A percentile compares a stretch with the other conserved stretches of the same genome.
Conservation (phyloP, 192 early-diverging fungal species). For the Coemansia sp. region DNA sequence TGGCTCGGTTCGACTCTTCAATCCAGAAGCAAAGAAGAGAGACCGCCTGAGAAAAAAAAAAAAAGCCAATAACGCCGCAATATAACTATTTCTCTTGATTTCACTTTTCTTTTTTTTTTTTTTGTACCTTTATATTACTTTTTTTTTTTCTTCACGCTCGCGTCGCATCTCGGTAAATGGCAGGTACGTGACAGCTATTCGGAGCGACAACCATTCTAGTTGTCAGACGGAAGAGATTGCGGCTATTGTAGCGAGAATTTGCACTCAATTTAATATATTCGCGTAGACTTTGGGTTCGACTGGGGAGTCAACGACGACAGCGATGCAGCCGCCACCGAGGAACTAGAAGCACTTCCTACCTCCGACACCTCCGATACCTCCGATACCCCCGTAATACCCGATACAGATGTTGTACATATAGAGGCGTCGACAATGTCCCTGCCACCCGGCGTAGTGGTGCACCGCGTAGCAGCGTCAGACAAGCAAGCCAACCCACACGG, state of each 20-base stretch:
- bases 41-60: not conserved
- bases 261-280: not conserved
- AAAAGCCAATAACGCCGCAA: not conserved
- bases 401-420: not conserved
- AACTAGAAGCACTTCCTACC: not conserved
- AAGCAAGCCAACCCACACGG: slow-evolving; percentile 41
- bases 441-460: slow-evolving; percentile 30
- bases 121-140: not conserved
- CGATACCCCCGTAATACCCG: not conserved
- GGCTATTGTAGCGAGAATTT: not conserved
- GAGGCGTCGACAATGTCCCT: not conserved
- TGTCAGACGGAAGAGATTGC: not conserved
- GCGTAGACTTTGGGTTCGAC: slow-evolving; percentile 47
- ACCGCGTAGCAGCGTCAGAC: slow-evolving; percentile 43
- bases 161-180: slow-evolving; percentile 4
- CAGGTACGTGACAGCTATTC: not conserved
- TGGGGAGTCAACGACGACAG: slow-evolving; percentile 22
- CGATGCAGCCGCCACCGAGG: not conserved
- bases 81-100: not conserved
- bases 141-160: not conserved
- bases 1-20: not conserved
- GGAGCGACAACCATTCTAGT: not conserved
- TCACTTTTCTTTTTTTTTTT: not conserved
- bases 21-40: not conserved
- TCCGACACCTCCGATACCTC: not conserved